These are phyloP conservation scores for Mycena galopus DNA, from an alignment of 768 basidiomycete genomes.

Conservation along the genomic window DNA sequence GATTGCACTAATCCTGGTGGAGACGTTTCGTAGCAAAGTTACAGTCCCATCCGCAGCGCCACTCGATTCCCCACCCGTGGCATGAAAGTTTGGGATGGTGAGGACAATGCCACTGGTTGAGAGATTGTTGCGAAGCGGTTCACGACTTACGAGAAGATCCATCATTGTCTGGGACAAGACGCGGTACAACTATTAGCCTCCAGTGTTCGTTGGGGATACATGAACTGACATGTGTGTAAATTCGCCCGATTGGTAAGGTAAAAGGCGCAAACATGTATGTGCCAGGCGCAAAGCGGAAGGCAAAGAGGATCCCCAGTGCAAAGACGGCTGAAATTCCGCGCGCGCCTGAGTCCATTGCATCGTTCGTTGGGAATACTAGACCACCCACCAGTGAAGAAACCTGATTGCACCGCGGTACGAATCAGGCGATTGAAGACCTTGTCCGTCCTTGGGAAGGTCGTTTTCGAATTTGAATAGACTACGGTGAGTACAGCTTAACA, in stretches of 20 bases:
- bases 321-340: not conserved
- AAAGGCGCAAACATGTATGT: not conserved
- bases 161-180: not conserved
- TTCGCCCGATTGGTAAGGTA: not conserved
- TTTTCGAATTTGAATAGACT: too few species aligned
- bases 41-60: not conserved
- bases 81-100: not conserved
- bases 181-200: not conserved
- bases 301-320: not conserved
- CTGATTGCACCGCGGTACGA: too few species aligned
- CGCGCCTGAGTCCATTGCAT: not conserved
- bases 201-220: not conserved
- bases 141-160: too few species aligned
- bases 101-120: not conserved
- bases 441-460: too few species aligned
- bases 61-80: not conserved
- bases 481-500: not conserved
- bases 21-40: not conserved
- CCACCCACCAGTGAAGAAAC: not conserved
- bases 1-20: not conserved
- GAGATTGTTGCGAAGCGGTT: not conserved
- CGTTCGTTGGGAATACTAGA: not conserved
- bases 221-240: not conserved
- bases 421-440: too few species aligned
- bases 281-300: not conserved